Conservation (phyloP, 2,329 filamentous ascomycete species). For the Trichoderma sp. region DNA sequence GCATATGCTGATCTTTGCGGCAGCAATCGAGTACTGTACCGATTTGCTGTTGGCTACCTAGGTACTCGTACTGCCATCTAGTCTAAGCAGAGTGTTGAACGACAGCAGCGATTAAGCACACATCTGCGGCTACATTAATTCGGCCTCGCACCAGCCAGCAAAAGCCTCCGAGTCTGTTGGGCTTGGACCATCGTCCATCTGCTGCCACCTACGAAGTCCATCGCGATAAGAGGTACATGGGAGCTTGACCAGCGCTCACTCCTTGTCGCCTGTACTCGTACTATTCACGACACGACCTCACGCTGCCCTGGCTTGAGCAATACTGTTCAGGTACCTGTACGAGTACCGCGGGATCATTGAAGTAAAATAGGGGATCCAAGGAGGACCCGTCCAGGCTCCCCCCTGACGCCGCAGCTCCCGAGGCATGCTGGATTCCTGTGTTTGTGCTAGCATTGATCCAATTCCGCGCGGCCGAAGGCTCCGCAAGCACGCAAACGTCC, state of each 20-base stretch:
- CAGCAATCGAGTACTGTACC: background rate
- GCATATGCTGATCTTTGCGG: background rate
- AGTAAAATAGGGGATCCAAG: slow-evolving; percentile 12
- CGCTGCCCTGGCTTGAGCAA: background rate
- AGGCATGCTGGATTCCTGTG: slow-evolving; percentile 9
- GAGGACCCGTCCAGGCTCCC: background rate
- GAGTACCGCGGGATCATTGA: background rate
- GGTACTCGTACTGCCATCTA: too few relatives aligned
- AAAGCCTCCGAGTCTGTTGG: background rate
- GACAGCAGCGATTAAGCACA: background rate
- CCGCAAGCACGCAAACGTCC: slow-evolving; percentile 14
- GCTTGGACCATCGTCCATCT: background rate
- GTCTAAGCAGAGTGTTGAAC: background rate
- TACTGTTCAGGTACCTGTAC: background rate
- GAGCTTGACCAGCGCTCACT: background rate
- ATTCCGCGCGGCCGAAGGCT: slow-evolving; percentile 7
- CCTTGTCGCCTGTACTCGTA: background rate
- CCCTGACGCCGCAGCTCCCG: slow-evolving; percentile 18
- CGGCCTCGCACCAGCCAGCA: background rate
- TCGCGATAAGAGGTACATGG: background rate
- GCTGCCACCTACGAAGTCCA: background rate
- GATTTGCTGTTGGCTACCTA: background rate
- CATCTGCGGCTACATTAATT: background rate
- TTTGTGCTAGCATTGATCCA: background rate
- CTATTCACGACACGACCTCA: background rate